Percentiles rank a stretch among this genome's conserved stretches.
Evolutionary conservation across 192 early-diverging fungal species (phyloP).

Genomic region (Funneliformis mosseae): DNA sequence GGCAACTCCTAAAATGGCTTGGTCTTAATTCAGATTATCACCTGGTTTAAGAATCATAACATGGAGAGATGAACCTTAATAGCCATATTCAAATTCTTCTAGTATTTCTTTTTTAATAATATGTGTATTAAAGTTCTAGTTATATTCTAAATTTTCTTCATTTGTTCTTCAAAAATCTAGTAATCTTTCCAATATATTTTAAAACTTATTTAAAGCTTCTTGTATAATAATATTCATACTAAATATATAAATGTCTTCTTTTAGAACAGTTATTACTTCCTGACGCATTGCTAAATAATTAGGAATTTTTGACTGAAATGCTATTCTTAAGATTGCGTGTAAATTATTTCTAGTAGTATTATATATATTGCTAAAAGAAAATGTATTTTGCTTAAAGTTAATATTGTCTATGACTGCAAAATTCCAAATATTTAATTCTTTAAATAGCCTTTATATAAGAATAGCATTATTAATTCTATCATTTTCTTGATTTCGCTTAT

Average conservation of each 20-base stretch:
- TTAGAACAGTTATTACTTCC: too few species aligned
- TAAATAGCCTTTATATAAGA: not conserved
- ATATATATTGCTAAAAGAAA: slow-evolving; percentile 8
- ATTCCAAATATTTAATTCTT: not conserved
- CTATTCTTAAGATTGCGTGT: not conserved
- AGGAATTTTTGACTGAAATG: not conserved
- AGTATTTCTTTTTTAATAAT: too few species aligned
- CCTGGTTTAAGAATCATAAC: not conserved
- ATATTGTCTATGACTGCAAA: slow-evolving; percentile 16
- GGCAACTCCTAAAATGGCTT: not conserved
- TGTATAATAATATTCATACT: too few species aligned
- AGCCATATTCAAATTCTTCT: not conserved
- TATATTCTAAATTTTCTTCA: too few species aligned
- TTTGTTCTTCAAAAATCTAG: too few species aligned
- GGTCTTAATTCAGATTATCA: not conserved
- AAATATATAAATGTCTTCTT: too few species aligned
- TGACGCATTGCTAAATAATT: not conserved
- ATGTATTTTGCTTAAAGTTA: slow-evolving; percentile 3
- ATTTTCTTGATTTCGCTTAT: too few species aligned
- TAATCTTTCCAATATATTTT: too few species aligned
- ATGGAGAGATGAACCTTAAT: not conserved
- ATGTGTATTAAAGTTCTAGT: too few species aligned
- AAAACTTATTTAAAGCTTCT: too few species aligned
- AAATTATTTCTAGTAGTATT: not conserved
- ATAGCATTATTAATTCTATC: not conserved